phyloP scores from a whole-genome alignment of 1,284 basidiomycete species.

The Inonotus hispidus region DNA sequence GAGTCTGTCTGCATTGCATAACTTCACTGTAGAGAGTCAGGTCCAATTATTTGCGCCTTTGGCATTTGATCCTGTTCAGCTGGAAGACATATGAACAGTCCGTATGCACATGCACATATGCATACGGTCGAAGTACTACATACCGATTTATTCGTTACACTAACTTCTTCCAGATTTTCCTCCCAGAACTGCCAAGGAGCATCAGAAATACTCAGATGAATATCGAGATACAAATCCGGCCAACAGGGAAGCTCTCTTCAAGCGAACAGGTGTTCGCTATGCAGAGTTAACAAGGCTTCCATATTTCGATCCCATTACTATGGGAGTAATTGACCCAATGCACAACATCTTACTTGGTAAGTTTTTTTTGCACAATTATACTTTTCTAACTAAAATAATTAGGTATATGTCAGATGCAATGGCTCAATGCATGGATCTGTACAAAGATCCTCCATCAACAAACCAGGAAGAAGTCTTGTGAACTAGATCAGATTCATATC shows the following conservation, averaged over 20 bases:
- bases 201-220: background rate
- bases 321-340: constrained; percentile 20
- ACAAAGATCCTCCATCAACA: background rate
- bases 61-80: too few species aligned
- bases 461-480: background rate
- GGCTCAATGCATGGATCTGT: constrained; percentile 13
- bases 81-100: too few species aligned
- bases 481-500: background rate
- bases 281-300: constrained; percentile 9
- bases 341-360: constrained; percentile 17
- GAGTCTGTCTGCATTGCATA: too few species aligned
- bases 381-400: too few species aligned
- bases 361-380: too few species aligned
- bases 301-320: constrained; percentile 19
- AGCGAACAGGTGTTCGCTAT: constrained; percentile 7
- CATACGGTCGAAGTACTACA: too few species aligned
- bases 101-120: too few species aligned
- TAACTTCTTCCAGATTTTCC: too few species aligned
- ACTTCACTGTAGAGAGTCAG: too few species aligned
- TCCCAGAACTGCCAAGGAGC: background rate
- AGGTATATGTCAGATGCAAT: constrained; percentile 14
- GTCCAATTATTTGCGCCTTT: too few species aligned
- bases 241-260: background rate
- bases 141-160: too few species aligned
- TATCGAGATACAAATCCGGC: background rate